Evolutionary conservation across 371 early-diverging fungal genomes (phyloP).

Genomic region (Homolaphlyctis polyrhiza): DNA sequence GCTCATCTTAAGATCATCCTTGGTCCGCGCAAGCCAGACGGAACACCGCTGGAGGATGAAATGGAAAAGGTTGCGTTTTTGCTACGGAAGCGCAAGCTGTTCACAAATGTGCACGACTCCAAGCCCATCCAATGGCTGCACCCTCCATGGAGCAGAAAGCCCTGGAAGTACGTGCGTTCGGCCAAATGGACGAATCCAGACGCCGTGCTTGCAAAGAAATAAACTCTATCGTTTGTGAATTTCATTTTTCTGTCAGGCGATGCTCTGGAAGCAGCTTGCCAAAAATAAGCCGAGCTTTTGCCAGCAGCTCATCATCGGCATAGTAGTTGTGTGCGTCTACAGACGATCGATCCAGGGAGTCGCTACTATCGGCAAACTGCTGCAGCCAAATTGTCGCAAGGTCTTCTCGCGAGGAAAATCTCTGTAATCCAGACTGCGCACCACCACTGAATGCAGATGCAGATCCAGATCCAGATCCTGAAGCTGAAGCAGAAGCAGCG

Average conservation of each 20-base stretch:
- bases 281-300: neutral
- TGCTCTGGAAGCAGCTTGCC: no score
- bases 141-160: constrained; percentile 33
- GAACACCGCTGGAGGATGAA: constrained; percentile 3
- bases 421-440: no score
- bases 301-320: neutral
- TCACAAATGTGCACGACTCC: constrained; percentile 17
- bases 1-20: constrained; percentile 46
- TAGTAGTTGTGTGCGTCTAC: no score
- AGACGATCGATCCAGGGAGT: no score
- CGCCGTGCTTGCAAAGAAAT: constrained; percentile 10
- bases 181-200: constrained; percentile 26
- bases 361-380: no score
- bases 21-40: neutral
- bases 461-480: no score
- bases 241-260: no score
- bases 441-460: no score
- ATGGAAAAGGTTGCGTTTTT: constrained; percentile 3
- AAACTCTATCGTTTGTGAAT: neutral
- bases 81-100: constrained; percentile 21
- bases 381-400: no score
- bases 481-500: no score
- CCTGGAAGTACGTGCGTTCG: constrained; percentile 38
- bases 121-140: constrained; percentile 18
- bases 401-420: no score